phyloP scores from a whole-genome alignment of 73 alveolate genomes.

The Paramecium biaurelia region DNA sequence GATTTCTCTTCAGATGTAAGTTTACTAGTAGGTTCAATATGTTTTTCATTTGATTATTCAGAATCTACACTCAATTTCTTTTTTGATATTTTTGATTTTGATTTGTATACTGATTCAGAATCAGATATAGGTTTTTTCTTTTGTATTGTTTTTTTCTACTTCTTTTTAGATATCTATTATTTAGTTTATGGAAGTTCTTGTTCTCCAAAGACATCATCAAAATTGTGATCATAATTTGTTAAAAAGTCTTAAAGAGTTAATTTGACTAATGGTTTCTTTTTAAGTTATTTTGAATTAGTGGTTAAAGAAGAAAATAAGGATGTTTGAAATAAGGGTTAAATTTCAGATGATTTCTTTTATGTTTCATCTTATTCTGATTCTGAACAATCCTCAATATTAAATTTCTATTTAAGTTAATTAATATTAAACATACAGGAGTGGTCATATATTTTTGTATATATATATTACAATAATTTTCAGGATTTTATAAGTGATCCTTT shows the following conservation, averaged over 20 bases:
- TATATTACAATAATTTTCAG: background rate
- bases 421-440: background rate
- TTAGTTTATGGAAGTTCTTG: background rate
- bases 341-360: background rate
- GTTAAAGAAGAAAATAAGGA: background rate
- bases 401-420: background rate
- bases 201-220: constrained; percentile 41
- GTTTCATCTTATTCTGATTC: background rate
- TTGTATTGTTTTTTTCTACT: background rate
- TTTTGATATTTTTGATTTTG: background rate
- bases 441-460: background rate
- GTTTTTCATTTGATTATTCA: background rate
- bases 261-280: background rate
- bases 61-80: background rate
- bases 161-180: background rate
- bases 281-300: background rate
- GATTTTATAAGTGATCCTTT: background rate
- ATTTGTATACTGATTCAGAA: background rate
- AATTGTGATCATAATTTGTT: background rate
- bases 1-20: background rate
- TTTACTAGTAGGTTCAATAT: background rate
- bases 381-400: background rate
- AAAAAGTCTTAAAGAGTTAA: background rate
- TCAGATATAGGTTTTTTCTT: background rate
- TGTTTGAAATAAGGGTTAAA: background rate